Conservation (phyloP, 805 yeast genomes). For the Ogataea pini region DNA sequence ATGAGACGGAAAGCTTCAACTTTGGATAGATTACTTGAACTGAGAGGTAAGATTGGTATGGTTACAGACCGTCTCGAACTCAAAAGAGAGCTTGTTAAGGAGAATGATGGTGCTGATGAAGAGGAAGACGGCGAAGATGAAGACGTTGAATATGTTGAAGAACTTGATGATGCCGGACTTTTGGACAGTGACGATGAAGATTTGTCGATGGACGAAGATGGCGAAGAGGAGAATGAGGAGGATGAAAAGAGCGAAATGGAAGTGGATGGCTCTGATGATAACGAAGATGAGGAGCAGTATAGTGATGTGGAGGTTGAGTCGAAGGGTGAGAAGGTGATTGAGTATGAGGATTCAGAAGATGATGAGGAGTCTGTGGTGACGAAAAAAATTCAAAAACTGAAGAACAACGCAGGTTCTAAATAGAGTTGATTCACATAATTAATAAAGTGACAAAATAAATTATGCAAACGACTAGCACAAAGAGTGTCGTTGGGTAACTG, state of each 20-base stretch:
- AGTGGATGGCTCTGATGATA: constrained; percentile 27
- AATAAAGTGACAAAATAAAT: neutral
- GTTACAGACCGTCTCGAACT: constrained; percentile 45
- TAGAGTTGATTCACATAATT: too few relatives aligned
- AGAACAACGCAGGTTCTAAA: neutral
- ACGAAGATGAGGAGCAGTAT: constrained; percentile 40
- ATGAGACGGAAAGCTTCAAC: constrained; percentile 50
- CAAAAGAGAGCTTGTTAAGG: constrained; percentile 40
- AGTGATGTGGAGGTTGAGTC: constrained; percentile 42
- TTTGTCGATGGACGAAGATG: constrained; percentile 20
- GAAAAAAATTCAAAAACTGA: neutral
- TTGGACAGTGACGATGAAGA: constrained; percentile 30
- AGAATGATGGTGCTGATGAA: constrained; percentile 32
- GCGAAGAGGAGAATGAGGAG: constrained; percentile 21
- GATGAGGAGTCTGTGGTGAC: constrained; percentile 4
- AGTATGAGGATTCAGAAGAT: constrained; percentile 24
- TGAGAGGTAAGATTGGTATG: constrained; percentile 51
- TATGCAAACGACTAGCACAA: too few relatives aligned
- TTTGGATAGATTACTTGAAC: constrained; percentile 50
- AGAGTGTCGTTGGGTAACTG: too few relatives aligned
- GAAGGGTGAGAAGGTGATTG: constrained; percentile 17
- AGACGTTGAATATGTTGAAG: constrained; percentile 71
- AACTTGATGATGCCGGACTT: constrained; percentile 52
- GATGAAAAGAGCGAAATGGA: constrained; percentile 27
- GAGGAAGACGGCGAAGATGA: constrained; percentile 39